Evolutionary conservation across 2,329 filamentous ascomycete genomes (phyloP), one percentile per base, ranked within the genome.

Genomic region (Hypoxylon sp.): DNA sequence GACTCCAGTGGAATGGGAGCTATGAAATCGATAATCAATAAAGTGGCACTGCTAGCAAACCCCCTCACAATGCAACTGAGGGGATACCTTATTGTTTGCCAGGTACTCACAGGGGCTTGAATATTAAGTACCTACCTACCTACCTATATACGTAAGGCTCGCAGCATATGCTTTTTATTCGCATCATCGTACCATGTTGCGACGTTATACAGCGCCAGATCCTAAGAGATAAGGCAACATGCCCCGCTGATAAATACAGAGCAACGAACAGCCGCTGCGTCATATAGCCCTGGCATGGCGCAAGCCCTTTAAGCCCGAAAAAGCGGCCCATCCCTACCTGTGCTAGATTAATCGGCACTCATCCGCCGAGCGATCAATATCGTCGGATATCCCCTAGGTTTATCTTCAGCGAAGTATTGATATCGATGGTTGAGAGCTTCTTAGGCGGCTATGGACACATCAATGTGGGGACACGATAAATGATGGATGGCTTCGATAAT

Each of bases 231-330:
- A 63, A 63, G 37, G 33, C 29, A 42, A 39, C 46, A 10, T 48
- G 29, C 62, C 48, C 42, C 39, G 54, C 48, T 47, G n/a, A 57
- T 52, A 44, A 42, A 42, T 17, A 11, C 22, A 19, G 13, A 48
- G 29, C 22, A 26, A 29, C 37, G 22, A 24, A 63, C 31, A 33
- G 13, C 17, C 8, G 47, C 51, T 22, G 26, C 57, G 63, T 52
- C 63, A 62, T 62, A 9, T 31, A 39, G 39, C 31, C 33, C 46
- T 44, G 9, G 31, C 14, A 62, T 66, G 29, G 53, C 63, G 63
- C 63, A 62, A 66, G 26, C 19, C 29, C 13, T 24, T 42, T 52
- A 61, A 56, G 13, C 11, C 63, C 50, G 57, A 44, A 17, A n/a
- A 42, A 3, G 14, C 6, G 39, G n/a, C 14, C n/a, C 3, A 42